Evolutionary conservation across 257 asterid species (phyloP).

Genomic region (Salvia rosmarinus): DNA sequence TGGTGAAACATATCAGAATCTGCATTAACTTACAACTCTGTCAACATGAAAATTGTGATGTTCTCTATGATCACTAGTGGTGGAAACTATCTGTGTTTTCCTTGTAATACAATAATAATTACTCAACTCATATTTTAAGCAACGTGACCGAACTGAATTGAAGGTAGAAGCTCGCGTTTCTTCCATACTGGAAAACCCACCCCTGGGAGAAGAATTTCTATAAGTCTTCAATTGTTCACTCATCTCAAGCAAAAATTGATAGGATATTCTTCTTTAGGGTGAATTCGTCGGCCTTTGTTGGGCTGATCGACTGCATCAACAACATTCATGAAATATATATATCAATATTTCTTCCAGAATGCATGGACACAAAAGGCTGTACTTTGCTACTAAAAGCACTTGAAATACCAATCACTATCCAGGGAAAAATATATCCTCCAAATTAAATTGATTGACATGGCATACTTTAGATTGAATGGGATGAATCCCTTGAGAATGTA

Average conservation of each 20-base stretch:
- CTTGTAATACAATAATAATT: slow-evolving; percentile 5
- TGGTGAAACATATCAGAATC: slow-evolving; percentile 5
- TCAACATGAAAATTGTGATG: slow-evolving; percentile 7
- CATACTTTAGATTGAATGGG: neutral
- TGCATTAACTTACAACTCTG: neutral
- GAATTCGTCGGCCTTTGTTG: slow-evolving; percentile 83
- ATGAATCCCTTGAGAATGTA: neutral
- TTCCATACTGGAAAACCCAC: neutral
- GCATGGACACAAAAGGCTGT: neutral
- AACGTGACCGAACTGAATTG: slow-evolving; percentile 26
- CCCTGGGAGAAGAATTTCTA: neutral
- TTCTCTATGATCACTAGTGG: neutral
- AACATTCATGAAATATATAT: slow-evolving; percentile 1
- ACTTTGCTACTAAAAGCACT: neutral
- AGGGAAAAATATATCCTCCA: neutral
- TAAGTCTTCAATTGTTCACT: slow-evolving; percentile 25
- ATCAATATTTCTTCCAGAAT: neutral
- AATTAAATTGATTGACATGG: neutral
- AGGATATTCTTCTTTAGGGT: slow-evolving; percentile 85
- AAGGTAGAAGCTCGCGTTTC: slow-evolving; percentile 32
- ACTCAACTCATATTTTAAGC: slow-evolving; percentile 14
- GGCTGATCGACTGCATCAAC: slow-evolving; percentile 66
- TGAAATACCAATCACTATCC: neutral
- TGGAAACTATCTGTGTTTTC: neutral
- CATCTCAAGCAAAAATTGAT: slow-evolving; percentile 55